These are phyloP conservation scores for Pythium grandisporangium DNA, from an alignment of 352 stramenopile species.

Conservation along the genomic window DNA sequence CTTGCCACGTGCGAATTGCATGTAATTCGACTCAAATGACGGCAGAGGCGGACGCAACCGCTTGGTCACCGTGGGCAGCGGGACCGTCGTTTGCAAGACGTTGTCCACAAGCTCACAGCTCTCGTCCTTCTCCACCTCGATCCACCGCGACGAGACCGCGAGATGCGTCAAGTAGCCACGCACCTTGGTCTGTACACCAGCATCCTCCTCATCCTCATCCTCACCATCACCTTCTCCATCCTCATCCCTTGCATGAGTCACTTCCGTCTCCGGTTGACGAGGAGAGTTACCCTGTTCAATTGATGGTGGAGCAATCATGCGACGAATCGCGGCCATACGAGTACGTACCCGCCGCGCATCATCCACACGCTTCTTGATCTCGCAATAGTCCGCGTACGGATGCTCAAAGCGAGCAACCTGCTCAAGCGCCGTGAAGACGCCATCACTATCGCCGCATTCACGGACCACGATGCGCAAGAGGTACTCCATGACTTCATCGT, in stretches of 20 bases:
- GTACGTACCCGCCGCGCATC: conserved; percentile 8
- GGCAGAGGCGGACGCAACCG: conserved; percentile 19
- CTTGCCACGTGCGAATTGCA: conserved; percentile 12
- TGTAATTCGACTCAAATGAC: conserved; percentile 50
- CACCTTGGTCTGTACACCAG: background rate
- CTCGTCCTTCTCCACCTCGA: no score
- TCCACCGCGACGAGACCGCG: background rate
- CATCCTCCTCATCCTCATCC: no score
- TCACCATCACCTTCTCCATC: no score
- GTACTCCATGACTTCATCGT: conserved; percentile 57
- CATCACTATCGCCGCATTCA: conserved; percentile 25
- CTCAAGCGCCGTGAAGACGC: conserved; percentile 40
- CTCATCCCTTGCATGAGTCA: no score
- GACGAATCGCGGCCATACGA: conserved; percentile 11
- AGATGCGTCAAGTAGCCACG: background rate
- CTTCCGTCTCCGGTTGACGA: no score
- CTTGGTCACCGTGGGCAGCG: conserved; percentile 23
- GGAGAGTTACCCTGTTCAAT: no score
- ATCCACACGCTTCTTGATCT: conserved; percentile 30
- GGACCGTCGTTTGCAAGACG: no score
- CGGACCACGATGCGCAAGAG: conserved; percentile 42
- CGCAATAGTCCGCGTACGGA: conserved; percentile 31
- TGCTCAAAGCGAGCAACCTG: conserved; percentile 17
- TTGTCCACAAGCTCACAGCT: no score
- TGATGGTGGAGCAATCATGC: conserved; percentile 4